Evolutionary conservation across 2,329 filamentous ascomycete species (phyloP).

Genomic region (Cladosporium halotolerans): DNA sequence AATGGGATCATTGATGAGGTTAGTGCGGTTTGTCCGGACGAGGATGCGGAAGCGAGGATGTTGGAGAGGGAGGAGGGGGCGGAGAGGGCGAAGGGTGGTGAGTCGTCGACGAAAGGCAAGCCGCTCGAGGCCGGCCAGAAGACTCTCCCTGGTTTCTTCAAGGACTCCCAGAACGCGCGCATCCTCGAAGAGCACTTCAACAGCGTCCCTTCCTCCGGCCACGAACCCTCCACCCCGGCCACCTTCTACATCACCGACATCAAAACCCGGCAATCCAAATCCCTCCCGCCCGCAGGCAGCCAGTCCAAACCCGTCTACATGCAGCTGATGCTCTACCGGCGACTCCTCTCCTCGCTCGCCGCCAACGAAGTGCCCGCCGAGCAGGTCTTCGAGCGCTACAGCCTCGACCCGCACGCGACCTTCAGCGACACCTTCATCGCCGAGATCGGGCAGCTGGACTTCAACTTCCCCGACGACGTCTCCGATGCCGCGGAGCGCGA

Average conservation of each 20-base stretch:
- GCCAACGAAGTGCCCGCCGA: slow-evolving; percentile 63
- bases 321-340: slow-evolving; percentile 85
- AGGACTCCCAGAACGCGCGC: slow-evolving; percentile 13
- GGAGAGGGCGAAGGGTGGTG: slow-evolving; percentile 10
- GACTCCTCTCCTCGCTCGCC: slow-evolving; percentile 71
- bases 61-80: slow-evolving; percentile 31
- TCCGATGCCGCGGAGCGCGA: slow-evolving; percentile 18
- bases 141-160: slow-evolving; percentile 27
- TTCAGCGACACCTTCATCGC: slow-evolving; percentile 78
- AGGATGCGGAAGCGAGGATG: slow-evolving; percentile 59
- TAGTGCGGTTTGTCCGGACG: slow-evolving; percentile 69
- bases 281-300: slow-evolving; percentile 57
- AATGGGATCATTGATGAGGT: slow-evolving; percentile 88
- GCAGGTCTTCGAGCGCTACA: slow-evolving; percentile 64
- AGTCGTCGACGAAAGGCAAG: slow-evolving; percentile 25
- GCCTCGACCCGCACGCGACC: slow-evolving; percentile 54
- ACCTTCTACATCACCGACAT: slow-evolving; percentile 74
- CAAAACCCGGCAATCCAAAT: slow-evolving; percentile 69
- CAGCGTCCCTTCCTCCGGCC: slow-evolving; percentile 12
- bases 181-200: slow-evolving; percentile 9
- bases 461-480: slow-evolving; percentile 44
- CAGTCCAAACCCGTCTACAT: slow-evolving; percentile 70
- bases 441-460: slow-evolving; percentile 63
- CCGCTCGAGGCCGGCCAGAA: slow-evolving; percentile 29
- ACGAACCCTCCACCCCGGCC: slow-evolving; percentile 25